A percentile compares a stretch with the other conserved stretches of the same genome.
These are phyloP conservation scores for Marchantia paleacea DNA, from an alignment of 225 moss, liverwort and hornwort genomes.

Conservation along the genomic window DNA sequence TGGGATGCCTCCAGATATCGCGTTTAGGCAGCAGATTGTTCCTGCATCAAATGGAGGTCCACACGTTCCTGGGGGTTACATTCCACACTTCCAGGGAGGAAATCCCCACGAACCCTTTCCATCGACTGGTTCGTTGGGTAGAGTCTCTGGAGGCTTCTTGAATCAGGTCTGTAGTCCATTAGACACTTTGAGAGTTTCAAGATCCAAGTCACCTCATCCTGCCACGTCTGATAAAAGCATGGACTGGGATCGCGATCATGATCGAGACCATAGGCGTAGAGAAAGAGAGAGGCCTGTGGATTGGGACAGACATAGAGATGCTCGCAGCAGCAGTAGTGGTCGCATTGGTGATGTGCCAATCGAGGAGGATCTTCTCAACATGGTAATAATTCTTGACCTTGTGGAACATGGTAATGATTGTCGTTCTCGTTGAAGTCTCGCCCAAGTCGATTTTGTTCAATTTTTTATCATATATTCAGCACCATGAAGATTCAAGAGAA, in stretches of 20 bases:
- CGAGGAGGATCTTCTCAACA: constrained; percentile 86
- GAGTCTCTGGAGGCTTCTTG: constrained; percentile 47
- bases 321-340: constrained; percentile 69
- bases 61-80: constrained; percentile 43
- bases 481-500: not conserved
- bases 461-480: not conserved
- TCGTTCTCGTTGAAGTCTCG: not conserved
- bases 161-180: constrained; percentile 37
- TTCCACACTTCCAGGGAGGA: constrained; percentile 34
- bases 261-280: constrained; percentile 39
- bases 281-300: constrained; percentile 52
- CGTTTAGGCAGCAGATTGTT: constrained; percentile 16
- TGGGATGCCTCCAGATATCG: constrained; percentile 17
- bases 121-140: constrained; percentile 40
- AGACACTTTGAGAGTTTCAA: constrained; percentile 52
- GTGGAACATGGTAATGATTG: not conserved
- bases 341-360: constrained; percentile 59
- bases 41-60: constrained; percentile 46
- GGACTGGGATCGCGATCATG: constrained; percentile 34
- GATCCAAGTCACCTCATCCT: constrained; percentile 72
- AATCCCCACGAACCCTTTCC: constrained; percentile 40
- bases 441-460: too few species aligned
- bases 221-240: constrained; percentile 55
- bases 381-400: constrained; percentile 42
- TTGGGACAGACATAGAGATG: constrained; percentile 54